A percentile compares a stretch with the other conserved stretches of the same genome.
These are phyloP conservation scores for Ophiostoma angusticollis DNA, from an alignment of 2,329 filamentous ascomycete genomes.

Conservation along the genomic window DNA sequence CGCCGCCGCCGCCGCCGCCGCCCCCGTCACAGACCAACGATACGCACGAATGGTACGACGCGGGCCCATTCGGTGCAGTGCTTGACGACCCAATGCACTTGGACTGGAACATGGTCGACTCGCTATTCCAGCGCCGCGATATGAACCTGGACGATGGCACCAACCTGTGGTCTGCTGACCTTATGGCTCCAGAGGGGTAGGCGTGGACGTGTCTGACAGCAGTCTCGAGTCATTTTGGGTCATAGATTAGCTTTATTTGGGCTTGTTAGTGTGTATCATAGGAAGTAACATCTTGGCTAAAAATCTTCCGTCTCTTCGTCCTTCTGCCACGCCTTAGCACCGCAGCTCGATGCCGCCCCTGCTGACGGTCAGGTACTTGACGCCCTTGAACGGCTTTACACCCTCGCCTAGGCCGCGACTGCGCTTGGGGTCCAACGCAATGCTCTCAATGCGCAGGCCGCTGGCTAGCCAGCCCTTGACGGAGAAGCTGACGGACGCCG, in stretches of 20 bases:
- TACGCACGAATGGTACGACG: constrained; percentile 11
- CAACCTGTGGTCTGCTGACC: constrained; percentile 12
- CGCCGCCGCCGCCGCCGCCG: no score
- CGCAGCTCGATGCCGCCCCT: constrained; percentile 51
- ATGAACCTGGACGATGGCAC: constrained; percentile 6
- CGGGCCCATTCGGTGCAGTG: constrained; percentile 11
- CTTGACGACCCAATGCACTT: constrained; percentile 12
- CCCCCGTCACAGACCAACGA: constrained; percentile 2
- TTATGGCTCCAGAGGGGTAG: constrained; percentile 9
- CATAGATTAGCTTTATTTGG: no score
- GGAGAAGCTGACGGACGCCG: constrained; percentile 59
- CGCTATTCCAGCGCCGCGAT: constrained; percentile 10
- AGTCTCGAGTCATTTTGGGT: no score
- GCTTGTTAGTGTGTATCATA: background rate
- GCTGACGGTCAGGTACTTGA: constrained; percentile 83
- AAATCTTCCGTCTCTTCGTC: background rate
- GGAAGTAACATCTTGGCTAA: background rate
- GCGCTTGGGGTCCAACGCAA: constrained; percentile 60
- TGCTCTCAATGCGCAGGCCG: constrained; percentile 54
- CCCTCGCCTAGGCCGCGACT: constrained; percentile 76
- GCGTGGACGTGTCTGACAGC: no score
- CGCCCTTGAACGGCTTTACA: constrained; percentile 92
- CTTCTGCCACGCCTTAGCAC: constrained; percentile 27
- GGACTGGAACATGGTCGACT: constrained; percentile 15
- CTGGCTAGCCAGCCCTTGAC: constrained; percentile 58